These are phyloP conservation scores for Rhodotorula glutinis DNA, from an alignment of 1,284 basidiomycete species.

Conservation along the genomic window DNA sequence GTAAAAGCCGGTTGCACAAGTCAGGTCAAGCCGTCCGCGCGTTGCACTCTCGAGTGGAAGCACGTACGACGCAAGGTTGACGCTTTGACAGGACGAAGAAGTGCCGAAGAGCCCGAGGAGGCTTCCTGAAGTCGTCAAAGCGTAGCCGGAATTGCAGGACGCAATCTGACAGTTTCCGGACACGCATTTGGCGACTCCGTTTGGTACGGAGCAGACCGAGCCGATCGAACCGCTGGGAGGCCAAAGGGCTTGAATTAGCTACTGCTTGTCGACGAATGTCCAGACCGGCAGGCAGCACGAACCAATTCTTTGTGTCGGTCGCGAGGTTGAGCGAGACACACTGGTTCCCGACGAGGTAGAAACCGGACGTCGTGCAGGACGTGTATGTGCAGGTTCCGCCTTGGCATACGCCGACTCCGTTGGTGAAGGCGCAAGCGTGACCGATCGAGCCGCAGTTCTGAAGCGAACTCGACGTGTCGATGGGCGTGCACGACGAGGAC, in stretches of 20 bases:
- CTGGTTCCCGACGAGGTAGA: conserved; percentile 14
- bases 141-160: conserved; percentile 6
- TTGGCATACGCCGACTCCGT: conserved; percentile 18
- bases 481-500: conserved; percentile 7
- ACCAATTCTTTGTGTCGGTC: not conserved
- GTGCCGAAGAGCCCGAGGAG: not conserved
- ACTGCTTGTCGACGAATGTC: too few relatives aligned
- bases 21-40: too few relatives aligned
- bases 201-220: too few relatives aligned
- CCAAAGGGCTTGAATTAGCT: too few relatives aligned
- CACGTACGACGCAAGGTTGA: conserved; percentile 14
- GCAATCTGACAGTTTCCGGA: too few relatives aligned
- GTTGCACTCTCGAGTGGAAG: too few relatives aligned
- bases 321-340: conserved; percentile 1
- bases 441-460: conserved; percentile 35
- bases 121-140: too few relatives aligned
- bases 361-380: conserved; percentile 20
- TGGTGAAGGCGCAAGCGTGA: conserved; percentile 24
- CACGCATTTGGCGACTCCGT: too few relatives aligned
- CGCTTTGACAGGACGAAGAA: not conserved
- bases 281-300: too few relatives aligned
- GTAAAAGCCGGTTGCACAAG: too few relatives aligned
- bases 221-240: too few relatives aligned
- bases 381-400: conserved; percentile 19
- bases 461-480: conserved; percentile 17